Conservation (phyloP, 371 early-diverging fungal species). For the Syncephalastrum racemosum region DNA sequence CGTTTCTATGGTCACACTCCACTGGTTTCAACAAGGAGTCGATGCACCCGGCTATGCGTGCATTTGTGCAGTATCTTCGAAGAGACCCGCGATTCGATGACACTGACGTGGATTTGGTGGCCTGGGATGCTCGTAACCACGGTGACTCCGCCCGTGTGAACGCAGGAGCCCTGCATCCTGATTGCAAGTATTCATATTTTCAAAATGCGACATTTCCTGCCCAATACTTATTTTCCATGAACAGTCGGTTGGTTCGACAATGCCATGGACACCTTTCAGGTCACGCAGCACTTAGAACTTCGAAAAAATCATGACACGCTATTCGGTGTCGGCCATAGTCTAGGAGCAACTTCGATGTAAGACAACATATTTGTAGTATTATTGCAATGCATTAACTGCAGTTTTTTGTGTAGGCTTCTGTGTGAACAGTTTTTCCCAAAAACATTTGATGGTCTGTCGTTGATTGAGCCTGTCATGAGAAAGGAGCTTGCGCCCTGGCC, state of each 20-base stretch:
- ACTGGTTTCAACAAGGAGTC: conserved; percentile 40
- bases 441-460: conserved; percentile 34
- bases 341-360: conserved; percentile 39
- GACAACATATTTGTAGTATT: not conserved
- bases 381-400: not conserved
- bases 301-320: conserved; percentile 20
- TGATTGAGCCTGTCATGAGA: conserved; percentile 33
- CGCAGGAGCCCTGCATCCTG: conserved; percentile 17
- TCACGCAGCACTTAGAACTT: conserved; percentile 25
- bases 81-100: conserved; percentile 17
- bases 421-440: conserved; percentile 33
- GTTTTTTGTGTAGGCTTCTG: conserved; percentile 22
- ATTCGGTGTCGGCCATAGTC: conserved; percentile 37
- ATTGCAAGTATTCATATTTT: conserved; percentile 25
- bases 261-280: conserved; percentile 31
- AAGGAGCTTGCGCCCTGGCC: conserved; percentile 10
- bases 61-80: conserved; percentile 14
- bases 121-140: conserved; percentile 41
- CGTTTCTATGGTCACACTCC: conserved; percentile 30
- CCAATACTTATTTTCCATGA: no score
- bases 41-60: conserved; percentile 31
- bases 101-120: conserved; percentile 25
- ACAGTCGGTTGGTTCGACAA: conserved; percentile 35
- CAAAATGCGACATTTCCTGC: conserved; percentile 20
- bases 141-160: conserved; percentile 40